Percentiles rank a stretch among this genome's conserved stretches.
phyloP scores from a whole-genome alignment of 2,329 filamentous ascomycete genomes.

The Ophiocordyceps camponoti-floridani region DNA sequence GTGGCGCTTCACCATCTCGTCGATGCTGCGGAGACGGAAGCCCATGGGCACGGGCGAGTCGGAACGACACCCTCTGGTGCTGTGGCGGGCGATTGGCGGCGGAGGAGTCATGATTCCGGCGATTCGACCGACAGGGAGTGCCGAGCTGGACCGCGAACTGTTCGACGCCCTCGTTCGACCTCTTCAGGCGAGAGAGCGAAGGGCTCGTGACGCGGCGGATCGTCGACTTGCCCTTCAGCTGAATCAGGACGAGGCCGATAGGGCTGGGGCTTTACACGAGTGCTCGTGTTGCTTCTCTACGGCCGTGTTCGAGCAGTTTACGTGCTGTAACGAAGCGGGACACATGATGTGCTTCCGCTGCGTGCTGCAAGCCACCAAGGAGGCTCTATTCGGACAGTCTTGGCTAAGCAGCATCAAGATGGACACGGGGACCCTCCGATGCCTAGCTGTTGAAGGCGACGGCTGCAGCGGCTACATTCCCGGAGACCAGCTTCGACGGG shows the following conservation, averaged over 20 bases:
- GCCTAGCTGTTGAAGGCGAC: conserved; percentile 55
- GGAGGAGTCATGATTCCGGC: conserved; percentile 40
- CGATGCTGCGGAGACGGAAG: conserved; percentile 50
- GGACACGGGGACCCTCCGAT: conserved; percentile 56
- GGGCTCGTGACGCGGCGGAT: conserved; percentile 31
- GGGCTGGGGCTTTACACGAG: conserved; percentile 39
- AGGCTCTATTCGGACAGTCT: conserved; percentile 84
- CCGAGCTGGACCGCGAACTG: conserved; percentile 45
- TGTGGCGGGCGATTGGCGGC: conserved; percentile 38
- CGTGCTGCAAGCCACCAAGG: conserved; percentile 62
- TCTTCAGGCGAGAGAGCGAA: conserved; percentile 24
- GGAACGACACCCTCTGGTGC: conserved; percentile 42
- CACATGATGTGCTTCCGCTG: conserved; percentile 72
- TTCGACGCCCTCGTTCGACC: conserved; percentile 38
- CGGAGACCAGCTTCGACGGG: conserved; percentile 49
- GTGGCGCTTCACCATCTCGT: conserved; percentile 59
- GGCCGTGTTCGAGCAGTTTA: conserved; percentile 54
- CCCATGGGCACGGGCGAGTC: conserved; percentile 31
- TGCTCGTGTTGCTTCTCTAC: conserved; percentile 66
- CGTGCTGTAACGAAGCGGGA: conserved; percentile 47
- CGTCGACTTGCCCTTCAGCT: conserved; percentile 31
- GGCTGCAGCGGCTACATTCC: conserved; percentile 64
- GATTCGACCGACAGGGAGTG: conserved; percentile 46
- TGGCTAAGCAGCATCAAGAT: conserved; percentile 69
- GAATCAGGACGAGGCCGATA: conserved; percentile 41